Evolutionary conservation across 768 basidiomycete species (phyloP), one percentile per base, ranked within the genome.

Genomic region (Suillus bovinus): DNA sequence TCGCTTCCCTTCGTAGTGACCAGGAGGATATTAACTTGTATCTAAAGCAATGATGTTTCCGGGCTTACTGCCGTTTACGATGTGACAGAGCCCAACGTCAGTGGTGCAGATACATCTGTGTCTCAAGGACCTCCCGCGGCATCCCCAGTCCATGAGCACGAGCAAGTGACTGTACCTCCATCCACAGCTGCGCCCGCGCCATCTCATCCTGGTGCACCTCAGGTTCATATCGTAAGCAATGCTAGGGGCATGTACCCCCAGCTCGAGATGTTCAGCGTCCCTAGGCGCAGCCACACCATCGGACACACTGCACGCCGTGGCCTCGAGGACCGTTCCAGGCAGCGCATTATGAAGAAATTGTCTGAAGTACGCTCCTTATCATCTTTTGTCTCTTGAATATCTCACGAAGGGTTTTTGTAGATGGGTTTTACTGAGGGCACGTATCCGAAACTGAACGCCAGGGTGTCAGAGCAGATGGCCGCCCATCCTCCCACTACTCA

Each of bases 341-440:
- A 78, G 57, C 79, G 85, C 52, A 85, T 90, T 66, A 80, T 78
- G 61, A 83, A 73, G 67, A 82, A 85, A 66, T 77, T 92, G 17
- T 82, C 82, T 59, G 90, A 89, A 38, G 55, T 56, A 39, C 70
- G 89, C 91, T 72, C 57, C 86, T 81, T 11, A 36, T 49, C 41
- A 55, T 36, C 11, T 58, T 61, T 41, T 49, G 13, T 46, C 61
- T 33, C 29, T 55, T 50, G 7, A 44, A 39, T 4, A 33, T 42
- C 68, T 69, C 22, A 68, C 59, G 53, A 24, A 62, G 31, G 68
- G 22, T 8, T 58, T 16, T 50, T 66, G 5, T 56, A 91, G 89
- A 90, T 91, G 89, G 89, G 89, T n/a, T 90, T 91, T 66, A 86
- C 84, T 13, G 80, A 85, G 60, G 76, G 76, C 53, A 78, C 80